Base-by-base conservation (phyloP, 257 asterid genomes). In the Solanum clarkiae region DNA sequence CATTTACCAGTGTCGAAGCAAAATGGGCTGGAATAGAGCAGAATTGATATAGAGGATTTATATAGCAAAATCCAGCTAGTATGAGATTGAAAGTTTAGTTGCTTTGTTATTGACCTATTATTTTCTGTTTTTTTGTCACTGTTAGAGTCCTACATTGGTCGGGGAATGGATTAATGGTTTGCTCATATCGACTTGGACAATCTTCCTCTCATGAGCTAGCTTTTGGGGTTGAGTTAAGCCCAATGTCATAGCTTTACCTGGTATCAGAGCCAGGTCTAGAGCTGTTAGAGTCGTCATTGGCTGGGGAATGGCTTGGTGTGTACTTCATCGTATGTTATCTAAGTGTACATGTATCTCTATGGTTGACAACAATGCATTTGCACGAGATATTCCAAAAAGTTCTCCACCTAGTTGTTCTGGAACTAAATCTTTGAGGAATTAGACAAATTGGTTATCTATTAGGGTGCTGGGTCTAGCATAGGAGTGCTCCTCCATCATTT, bases 291-390 rank as follows among this genome's bases (percentile, higher is more conserved):
- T 36, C 42, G 36, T 5, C 42, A 36, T 36, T 36, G 42, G 42
- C 6, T 36, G 42, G 42, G 7, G 42, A 36, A 36, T 5, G 42
- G 42, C 42, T 3, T 36, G 98, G 98, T 95, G 83, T 91, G 57
- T 63, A 87, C 87, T 84, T 66, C 56, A 36, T 66, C 26, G 51
- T 26, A 53, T 77, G 65, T 16, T 77, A 16, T 77, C 47, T 1
- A 47, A 49, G 22, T 53, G 26, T 51, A 17, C 12, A 24, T 51
- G 47, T 26, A 49, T 2, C 15, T 77, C 6, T 24, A 26, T 51
- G 13, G 45, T 77, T 77, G 17, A 77, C 45, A 49, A 77, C 63
- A 24, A 77, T 29, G 14, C 22, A 29, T 77, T 51, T 77, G 45
- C 22, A 26, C 47, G 24, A 16, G 24, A 36, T 77, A 26, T 11